Evolutionary conservation across 805 yeast species (phyloP).

Genomic region (Suhomyces tanzawaensis): DNA sequence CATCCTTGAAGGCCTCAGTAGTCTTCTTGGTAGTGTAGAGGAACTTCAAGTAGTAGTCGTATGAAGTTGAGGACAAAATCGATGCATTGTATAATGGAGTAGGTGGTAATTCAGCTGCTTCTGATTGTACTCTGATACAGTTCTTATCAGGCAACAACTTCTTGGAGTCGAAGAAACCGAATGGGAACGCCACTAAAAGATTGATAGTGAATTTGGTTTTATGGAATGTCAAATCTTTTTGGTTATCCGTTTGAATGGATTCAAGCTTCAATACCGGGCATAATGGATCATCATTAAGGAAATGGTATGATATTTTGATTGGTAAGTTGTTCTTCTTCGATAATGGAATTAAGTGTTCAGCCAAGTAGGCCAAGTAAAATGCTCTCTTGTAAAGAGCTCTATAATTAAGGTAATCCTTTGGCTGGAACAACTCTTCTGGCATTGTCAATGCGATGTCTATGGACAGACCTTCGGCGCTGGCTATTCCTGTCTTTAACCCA

Average conservation of each 20-base stretch:
- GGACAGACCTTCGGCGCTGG: slow-evolving; percentile 51
- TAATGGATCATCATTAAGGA: slow-evolving; percentile 71
- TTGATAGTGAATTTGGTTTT: slow-evolving; percentile 72
- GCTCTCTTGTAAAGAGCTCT: slow-evolving; percentile 88
- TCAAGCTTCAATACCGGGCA: slow-evolving; percentile 71
- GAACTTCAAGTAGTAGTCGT: slow-evolving; percentile 69
- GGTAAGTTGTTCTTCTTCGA: slow-evolving; percentile 58
- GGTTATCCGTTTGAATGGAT: slow-evolving; percentile 48
- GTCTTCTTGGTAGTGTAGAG: slow-evolving; percentile 72
- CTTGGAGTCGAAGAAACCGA: slow-evolving; percentile 65
- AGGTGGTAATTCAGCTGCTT: slow-evolving; percentile 51
- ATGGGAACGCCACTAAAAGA: slow-evolving; percentile 70
- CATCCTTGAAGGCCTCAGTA: slow-evolving; percentile 81
- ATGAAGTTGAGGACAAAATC: slow-evolving; percentile 63
- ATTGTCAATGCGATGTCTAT: slow-evolving; percentile 81
- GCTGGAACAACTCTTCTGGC: slow-evolving; percentile 73
- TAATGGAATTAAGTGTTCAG: slow-evolving; percentile 57
- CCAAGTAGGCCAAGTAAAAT: slow-evolving; percentile 77
- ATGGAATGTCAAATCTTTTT: slow-evolving; percentile 52
- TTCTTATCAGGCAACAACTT: slow-evolving; percentile 79
- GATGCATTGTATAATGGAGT: slow-evolving; percentile 89
- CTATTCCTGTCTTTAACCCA: slow-evolving; percentile 77
- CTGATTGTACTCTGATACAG: slow-evolving; percentile 69
- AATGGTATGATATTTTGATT: slow-evolving; percentile 59
- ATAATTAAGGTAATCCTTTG: slow-evolving; percentile 87